phyloP scores from a whole-genome alignment of 2,329 filamentous ascomycete species.

The Trichothecium sympodiale region DNA sequence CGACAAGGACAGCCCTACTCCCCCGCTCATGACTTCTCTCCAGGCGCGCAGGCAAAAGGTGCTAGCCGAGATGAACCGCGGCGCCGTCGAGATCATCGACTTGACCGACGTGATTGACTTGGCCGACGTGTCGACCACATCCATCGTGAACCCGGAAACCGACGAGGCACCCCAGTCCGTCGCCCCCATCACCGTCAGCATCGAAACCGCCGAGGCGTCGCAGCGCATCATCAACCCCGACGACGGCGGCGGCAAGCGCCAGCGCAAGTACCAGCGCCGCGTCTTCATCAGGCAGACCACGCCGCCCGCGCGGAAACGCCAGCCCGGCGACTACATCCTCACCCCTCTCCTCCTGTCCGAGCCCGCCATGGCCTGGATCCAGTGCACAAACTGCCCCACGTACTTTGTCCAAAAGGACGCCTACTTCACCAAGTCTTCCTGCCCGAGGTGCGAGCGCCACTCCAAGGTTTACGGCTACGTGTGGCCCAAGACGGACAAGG shows the following conservation, averaged over 20 bases:
- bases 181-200: slow-evolving; percentile 13
- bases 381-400: slow-evolving; percentile 72
- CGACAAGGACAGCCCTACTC: slow-evolving; percentile 31
- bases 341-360: slow-evolving; percentile 67
- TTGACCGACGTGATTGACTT: slow-evolving; percentile 12
- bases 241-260: slow-evolving; percentile 6
- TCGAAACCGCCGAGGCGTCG: slow-evolving; percentile 12
- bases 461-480: slow-evolving; percentile 89
- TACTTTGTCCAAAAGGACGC: slow-evolving; percentile 84
- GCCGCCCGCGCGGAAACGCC: slow-evolving; percentile 30
- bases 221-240: slow-evolving; percentile 1
- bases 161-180: slow-evolving; percentile 7
- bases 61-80: background rate
- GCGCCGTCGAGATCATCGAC: background rate
- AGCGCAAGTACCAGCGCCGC: slow-evolving; percentile 23
- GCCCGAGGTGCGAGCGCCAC: slow-evolving; percentile 87
- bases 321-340: slow-evolving; percentile 71
- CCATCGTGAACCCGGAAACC: slow-evolving; percentile 19
- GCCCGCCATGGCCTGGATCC: slow-evolving; percentile 70
- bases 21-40: slow-evolving; percentile 18
- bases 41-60: background rate
- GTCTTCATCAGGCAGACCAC: slow-evolving; percentile 21
- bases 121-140: slow-evolving; percentile 18
- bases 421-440: slow-evolving; percentile 75
- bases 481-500: slow-evolving; percentile 90